Evolutionary conservation across 2,329 filamentous ascomycete species (phyloP), one percentile per base, ranked within the genome.

Genomic region (Colletotrichum abscissum): DNA sequence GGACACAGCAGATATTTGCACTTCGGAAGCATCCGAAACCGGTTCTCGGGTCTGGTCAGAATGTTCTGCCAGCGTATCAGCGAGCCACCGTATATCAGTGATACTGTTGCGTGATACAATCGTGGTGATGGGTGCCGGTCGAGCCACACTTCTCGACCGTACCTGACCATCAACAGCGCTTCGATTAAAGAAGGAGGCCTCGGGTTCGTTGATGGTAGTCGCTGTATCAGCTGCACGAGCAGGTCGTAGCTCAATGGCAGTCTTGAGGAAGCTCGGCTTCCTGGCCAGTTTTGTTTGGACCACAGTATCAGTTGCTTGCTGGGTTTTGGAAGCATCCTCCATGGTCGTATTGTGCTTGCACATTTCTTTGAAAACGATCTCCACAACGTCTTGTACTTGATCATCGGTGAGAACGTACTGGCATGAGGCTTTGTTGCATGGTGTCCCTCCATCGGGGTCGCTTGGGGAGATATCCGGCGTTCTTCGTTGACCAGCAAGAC

Each of bases 131-230:
- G 76, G n/a, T 0, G 11, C 24, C 19, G 67, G 28, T 16, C 46
- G 26, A 16, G 33, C 72, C 12, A 75, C 76, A 33, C 74, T 69
- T 63, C 70, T 80, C 2, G 76, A 78, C 26, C 73, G 68, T 4
- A 77, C 67, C 30, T 77, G 76, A 49, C 76, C 75, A 60, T 80
- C 76, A 1, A 62, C 66, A 9, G 74, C 66, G 38, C 76, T 76
- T 8, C 78, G 67, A 14, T 72, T 76, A 7, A 81, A 72, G 38
- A 82, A 82, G 1, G 79, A 78, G 12, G 81, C 79, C 46, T 73
- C 76, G 6, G 82, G 81, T 28, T 80, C 26, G 69, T 76, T 82
- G 55, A 83, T 78, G 0, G 81, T 84, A 1, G 79, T 83, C 5
- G 80, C 79, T 57, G 82, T 79, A 55, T 82, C 80, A 19, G 78